These are phyloP conservation scores for Nicotiana paniculata DNA, from an alignment of 257 asterid genomes.

Conservation along the genomic window DNA sequence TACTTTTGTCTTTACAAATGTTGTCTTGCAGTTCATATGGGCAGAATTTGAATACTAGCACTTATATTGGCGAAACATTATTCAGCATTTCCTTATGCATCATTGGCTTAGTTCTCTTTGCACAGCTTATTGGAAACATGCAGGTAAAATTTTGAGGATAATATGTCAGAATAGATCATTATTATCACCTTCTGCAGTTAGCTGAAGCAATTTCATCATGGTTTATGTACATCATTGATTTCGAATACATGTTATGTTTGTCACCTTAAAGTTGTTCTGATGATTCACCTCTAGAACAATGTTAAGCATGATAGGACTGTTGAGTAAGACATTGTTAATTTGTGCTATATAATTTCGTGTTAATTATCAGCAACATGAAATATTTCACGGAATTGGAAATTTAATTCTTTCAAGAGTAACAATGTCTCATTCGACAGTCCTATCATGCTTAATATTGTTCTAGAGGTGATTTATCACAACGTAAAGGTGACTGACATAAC, in stretches of 20 bases:
- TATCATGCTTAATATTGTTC: no score
- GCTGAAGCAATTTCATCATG: neutral
- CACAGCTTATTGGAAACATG: conserved; percentile 90
- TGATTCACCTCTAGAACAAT: neutral
- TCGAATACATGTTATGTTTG: neutral
- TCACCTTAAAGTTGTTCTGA: neutral
- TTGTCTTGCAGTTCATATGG: conserved; percentile 74
- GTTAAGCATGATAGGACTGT: neutral
- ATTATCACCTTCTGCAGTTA: neutral
- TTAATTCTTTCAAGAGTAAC: neutral
- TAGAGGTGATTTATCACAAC: no score
- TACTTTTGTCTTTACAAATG: conserved; percentile 7
- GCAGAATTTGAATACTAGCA: conserved; percentile 81
- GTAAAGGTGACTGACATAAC: no score
- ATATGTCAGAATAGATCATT: neutral
- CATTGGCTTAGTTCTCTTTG: conserved; percentile 73
- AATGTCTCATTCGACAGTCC: no score
- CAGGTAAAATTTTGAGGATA: conserved; percentile 45
- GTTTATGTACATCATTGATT: neutral
- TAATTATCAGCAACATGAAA: neutral
- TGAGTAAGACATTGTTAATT: neutral
- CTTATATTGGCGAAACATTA: conserved; percentile 75
- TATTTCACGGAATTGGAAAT: neutral
- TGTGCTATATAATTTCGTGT: neutral
- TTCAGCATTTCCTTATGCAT: conserved; percentile 67